Conservation (phyloP, 176 grass and related monocot species). For the Triticum turgidum region DNA sequence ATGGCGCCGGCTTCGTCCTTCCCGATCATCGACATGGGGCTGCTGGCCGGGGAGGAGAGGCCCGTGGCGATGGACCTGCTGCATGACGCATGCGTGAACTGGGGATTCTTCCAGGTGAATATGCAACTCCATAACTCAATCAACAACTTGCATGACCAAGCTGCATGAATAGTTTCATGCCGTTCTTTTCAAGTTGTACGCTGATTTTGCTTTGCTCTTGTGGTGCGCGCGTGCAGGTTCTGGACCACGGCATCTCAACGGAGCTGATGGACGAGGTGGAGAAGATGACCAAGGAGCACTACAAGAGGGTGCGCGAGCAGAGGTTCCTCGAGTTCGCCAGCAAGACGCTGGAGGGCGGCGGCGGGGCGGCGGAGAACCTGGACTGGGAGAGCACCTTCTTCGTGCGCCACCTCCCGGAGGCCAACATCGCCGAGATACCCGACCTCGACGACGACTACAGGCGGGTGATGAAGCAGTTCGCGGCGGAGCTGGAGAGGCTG, state of each 20-base stretch:
- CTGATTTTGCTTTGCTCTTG: not conserved
- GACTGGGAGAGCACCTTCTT: slow-evolving; percentile 88
- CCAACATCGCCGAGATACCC: slow-evolving; percentile 46
- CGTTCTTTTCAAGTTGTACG: not conserved
- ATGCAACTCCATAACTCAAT: too few species aligned
- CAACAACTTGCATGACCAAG: not conserved
- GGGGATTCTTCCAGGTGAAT: slow-evolving; percentile 94
- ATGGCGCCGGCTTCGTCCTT: slow-evolving; percentile 31
- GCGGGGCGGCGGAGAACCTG: slow-evolving; percentile 39
- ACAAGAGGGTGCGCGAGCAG: slow-evolving; percentile 58
- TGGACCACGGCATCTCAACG: slow-evolving; percentile 74
- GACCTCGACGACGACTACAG: slow-evolving; percentile 65
- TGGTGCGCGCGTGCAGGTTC: slow-evolving; percentile 31
- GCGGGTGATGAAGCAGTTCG: slow-evolving; percentile 64
- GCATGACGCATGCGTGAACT: slow-evolving; percentile 82
- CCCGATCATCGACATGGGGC: slow-evolving; percentile 77
- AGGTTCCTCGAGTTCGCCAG: slow-evolving; percentile 77
- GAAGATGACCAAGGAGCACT: slow-evolving; percentile 83
- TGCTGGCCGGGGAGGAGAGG: slow-evolving; percentile 54
- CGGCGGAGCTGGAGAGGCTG: slow-evolving; percentile 58
- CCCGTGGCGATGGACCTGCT: slow-evolving; percentile 55
- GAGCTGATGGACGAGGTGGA: slow-evolving; percentile 93
- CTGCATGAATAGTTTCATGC: not conserved
- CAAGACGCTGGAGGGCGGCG: slow-evolving; percentile 40
- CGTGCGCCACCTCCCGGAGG: slow-evolving; percentile 74